Percentiles rank a stretch among this genome's conserved stretches.
Evolutionary conservation across 768 basidiomycete genomes (phyloP).

Genomic region (Porpolomopsis calyptriformis): DNA sequence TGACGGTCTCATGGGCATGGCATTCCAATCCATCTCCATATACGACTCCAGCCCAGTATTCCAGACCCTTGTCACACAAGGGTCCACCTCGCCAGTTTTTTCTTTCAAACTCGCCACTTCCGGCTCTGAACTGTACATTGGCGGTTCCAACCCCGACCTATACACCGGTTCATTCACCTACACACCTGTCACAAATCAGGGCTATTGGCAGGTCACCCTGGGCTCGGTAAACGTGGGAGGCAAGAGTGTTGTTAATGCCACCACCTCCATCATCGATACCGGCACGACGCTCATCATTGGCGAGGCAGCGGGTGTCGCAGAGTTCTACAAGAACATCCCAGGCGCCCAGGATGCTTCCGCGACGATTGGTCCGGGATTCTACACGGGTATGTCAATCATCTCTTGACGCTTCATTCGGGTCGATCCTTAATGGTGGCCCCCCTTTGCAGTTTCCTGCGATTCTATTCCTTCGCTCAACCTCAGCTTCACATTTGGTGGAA

Average conservation of each 20-base stretch:
- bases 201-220: conserved; percentile 20
- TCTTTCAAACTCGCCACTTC: conserved; percentile 32
- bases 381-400: conserved; percentile 10
- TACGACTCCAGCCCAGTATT: conserved; percentile 26
- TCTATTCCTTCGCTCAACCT: conserved; percentile 20
- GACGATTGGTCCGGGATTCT: conserved; percentile 8
- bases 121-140: conserved; percentile 40
- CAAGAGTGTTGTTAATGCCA: conserved; percentile 5
- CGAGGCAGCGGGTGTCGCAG: conserved; percentile 12
- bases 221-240: conserved; percentile 12
- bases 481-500: conserved; percentile 27
- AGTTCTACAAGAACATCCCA: conserved; percentile 18
- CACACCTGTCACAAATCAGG: conserved; percentile 7
- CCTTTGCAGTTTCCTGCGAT: conserved; percentile 16
- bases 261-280: conserved; percentile 24
- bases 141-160: conserved; percentile 35
- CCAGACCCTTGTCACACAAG: conserved; percentile 28
- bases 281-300: conserved; percentile 29
- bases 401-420: conserved; percentile 11
- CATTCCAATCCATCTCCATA: conserved; percentile 25
- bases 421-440: conserved; percentile 14
- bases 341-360: conserved; percentile 13
- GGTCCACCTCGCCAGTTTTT: conserved; percentile 26
- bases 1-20: conserved; percentile 21
- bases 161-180: conserved; percentile 28